Percentiles rank a stretch among this genome's conserved stretches.
phyloP scores from a whole-genome alignment of 139 green algal species.

The Chlamydomonas urium region DNA sequence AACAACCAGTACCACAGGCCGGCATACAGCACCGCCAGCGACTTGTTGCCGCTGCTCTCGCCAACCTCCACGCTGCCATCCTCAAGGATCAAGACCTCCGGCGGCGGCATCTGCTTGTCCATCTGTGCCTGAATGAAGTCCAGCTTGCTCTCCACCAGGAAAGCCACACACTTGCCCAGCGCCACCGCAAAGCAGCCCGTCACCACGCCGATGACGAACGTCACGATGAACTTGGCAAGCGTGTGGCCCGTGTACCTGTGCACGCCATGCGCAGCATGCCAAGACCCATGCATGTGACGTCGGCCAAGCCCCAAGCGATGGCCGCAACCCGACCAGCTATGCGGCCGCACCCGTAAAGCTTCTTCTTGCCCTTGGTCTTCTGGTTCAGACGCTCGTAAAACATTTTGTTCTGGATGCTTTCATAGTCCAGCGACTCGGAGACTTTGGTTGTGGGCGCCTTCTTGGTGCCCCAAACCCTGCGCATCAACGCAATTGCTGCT shows the following conservation, averaged over 20 bases:
- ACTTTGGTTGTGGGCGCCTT: conserved; percentile 12
- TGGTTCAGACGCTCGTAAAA: conserved; percentile 48
- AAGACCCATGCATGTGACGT: too few species aligned
- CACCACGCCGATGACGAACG: conserved; percentile 54
- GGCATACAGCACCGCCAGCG: conserved; percentile 13
- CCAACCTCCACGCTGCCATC: too few species aligned
- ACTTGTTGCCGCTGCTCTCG: too few species aligned
- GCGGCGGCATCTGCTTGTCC: neutral
- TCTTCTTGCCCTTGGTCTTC: conserved; percentile 45
- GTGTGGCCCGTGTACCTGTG: conserved; percentile 74
- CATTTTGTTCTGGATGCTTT: conserved; percentile 58
- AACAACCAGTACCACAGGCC: conserved; percentile 40
- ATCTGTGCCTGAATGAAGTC: conserved; percentile 24
- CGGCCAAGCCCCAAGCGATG: too few species aligned
- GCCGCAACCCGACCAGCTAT: too few species aligned
- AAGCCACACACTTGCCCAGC: conserved; percentile 33
- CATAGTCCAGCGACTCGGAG: conserved; percentile 57
- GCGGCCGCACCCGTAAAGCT: conserved; percentile 59
- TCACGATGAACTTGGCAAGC: conserved; percentile 63
- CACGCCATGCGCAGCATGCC: too few species aligned
- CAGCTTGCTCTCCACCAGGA: conserved; percentile 37
- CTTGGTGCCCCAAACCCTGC: conserved; percentile 8
- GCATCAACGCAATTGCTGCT: too few species aligned
- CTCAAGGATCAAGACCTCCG: neutral
- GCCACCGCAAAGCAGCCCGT: conserved; percentile 58